Evolutionary conservation across 805 yeast species (phyloP), one percentile per base, ranked within the genome.

Genomic region (Candida quercuum): DNA sequence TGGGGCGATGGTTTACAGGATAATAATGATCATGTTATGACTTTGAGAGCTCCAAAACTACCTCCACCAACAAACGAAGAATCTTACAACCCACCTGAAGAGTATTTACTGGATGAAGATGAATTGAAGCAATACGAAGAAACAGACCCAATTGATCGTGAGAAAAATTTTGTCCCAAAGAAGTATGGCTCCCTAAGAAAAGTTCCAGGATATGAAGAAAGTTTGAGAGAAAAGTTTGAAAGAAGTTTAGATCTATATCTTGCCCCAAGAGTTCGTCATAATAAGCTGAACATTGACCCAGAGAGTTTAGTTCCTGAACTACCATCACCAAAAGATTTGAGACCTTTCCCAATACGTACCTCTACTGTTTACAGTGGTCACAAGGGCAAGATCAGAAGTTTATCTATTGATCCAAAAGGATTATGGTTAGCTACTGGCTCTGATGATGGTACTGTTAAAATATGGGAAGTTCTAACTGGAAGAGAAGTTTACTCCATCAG

Each of bases 391-490:
- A 80, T 93, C 35, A 80, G 99, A 60, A 71, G 91, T 2, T 56
- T 93, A 21, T 76, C 89, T 8, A 74, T 91, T 33, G 95, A 91
- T 57, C 95, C 96, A 35, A 70, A 79, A 23, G 99, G 99, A 5
- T 70, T 83, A 51, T 93, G 96, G 93, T 68, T 93, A 39, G 99
- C 99, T 16, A 93, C 99, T 4, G 99, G 97, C 41, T 85, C 95
- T 14, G 98, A 93, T 59, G 99, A 93, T 59, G 98, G 98, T 38
- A 75, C 89, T 14, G 89, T 93, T 6, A 75, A 96, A 50, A 73
- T 93, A n/a, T 93, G 99, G 98, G 99, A 93, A 66, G 81, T 88
- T 15, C 66, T 88, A 42, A 86, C 97, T 5, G 99, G 99, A 33
- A 80, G 99, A 63, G 94, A 91, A 67, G 86, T 91, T 36, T 86